Percentiles rank a stretch among this genome's conserved stretches.
These are phyloP conservation scores for Cladosporium sp. DNA, from an alignment of 2,329 filamentous ascomycete species.

Conservation along the genomic window DNA sequence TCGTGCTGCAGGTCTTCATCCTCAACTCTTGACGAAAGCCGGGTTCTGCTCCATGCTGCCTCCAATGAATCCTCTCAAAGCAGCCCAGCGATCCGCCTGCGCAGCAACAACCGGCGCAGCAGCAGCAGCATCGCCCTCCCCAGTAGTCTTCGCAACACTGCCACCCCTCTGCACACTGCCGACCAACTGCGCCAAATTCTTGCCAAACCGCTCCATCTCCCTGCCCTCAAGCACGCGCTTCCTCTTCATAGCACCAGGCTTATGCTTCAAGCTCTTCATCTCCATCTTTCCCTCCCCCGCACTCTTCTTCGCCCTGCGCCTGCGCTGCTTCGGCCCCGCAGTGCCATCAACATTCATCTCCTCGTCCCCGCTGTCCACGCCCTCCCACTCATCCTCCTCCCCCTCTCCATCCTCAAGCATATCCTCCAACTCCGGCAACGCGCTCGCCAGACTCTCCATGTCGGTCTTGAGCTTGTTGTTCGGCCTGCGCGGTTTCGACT, in stretches of 20 bases:
- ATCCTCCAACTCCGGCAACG: constrained; percentile 63
- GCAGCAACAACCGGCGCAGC: constrained; percentile 41
- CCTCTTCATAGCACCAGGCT: constrained; percentile 78
- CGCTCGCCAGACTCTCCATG: constrained; percentile 75
- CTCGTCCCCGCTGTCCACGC: constrained; percentile 34
- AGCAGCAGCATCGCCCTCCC: constrained; percentile 22
- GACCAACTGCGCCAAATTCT: constrained; percentile 74
- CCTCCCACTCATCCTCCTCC: constrained; percentile 48
- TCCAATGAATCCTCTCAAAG: constrained; percentile 79
- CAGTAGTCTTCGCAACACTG: constrained; percentile 23
- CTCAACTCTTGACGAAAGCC: constrained; percentile 57
- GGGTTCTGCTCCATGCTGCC: constrained; percentile 87
- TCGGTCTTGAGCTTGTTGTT: constrained; percentile 68
- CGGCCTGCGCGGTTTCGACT: constrained; percentile 47
- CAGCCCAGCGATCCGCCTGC: constrained; percentile 69
- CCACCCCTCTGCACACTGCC: constrained; percentile 25
- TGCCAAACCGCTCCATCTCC: constrained; percentile 82
- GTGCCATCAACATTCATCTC: constrained; percentile 24
- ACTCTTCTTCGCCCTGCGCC: constrained; percentile 13
- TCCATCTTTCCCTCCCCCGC: constrained; percentile 63
- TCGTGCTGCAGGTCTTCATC: background rate
- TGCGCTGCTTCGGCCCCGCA: constrained; percentile 14
- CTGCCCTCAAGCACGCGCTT: constrained; percentile 77
- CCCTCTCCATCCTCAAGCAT: constrained; percentile 38
- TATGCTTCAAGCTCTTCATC: constrained; percentile 72